Base-by-base conservation (phyloP, 495 filamentous ascomycete species). In the Neurospora africana region DNA sequence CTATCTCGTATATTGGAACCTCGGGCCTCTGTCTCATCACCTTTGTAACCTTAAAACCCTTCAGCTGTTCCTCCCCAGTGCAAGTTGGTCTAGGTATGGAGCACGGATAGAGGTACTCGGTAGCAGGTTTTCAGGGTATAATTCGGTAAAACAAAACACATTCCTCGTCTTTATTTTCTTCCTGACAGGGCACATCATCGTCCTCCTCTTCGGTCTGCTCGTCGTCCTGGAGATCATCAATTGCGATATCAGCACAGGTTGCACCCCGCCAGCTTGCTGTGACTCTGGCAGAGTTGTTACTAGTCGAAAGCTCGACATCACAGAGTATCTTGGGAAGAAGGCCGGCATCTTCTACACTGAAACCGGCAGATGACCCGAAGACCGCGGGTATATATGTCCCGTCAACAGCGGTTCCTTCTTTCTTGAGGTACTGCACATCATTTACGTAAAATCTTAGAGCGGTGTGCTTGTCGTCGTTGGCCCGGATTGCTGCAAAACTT, bases 301-400 rank as follows among this genome's bases (percentile, higher is more conserved):
- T 79, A 78, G 36, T 80, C 79, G 67, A 82, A 2, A 86, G 76
- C 44, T 86, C 83, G 70, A 89, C 81, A 0, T 83, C 81, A 35
- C 79, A 80, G 65, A 82, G 87, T 7, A 89, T 68, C 78, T 88
- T 89, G 3, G 87, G 86, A 82, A 53, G 44, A 30, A 88, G 85
- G 8, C 86, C 87, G 17, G 87, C 79, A 75, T 89, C 87, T 40
- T 90, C 87, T 33, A 85, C 76, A 0, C 86, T 85, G 13, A 85
- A 84, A 73, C 89, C 85, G 0, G 87, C 78, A 27, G 87, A 75
- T 72, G 74, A 81, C 74, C 88, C 86, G 61, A 89, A 86, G 5
- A 89, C 76, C 19, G 89, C 78, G 0, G 86, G 84, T 74, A 89
- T 73, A 70, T 86, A 89, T 5, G 84, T 83, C 1, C 88, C 88